Conservation (phyloP, 2,329 filamentous ascomycete species). For the Taxawa tesnikishii region DNA sequence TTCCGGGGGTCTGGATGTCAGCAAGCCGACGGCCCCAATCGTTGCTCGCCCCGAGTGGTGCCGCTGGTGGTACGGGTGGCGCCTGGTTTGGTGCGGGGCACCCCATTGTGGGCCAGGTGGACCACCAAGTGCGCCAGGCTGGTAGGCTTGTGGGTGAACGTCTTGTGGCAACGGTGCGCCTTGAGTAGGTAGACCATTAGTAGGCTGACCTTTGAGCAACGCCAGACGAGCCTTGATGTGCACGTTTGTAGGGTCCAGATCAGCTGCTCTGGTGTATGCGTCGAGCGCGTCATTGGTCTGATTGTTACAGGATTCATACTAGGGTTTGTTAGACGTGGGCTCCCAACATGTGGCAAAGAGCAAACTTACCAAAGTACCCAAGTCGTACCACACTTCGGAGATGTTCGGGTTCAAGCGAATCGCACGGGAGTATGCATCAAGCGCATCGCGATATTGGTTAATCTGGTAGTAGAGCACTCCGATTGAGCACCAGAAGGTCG, state of each 20-base stretch:
- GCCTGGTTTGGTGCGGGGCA: constrained; percentile 49
- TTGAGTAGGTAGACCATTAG: constrained; percentile 57
- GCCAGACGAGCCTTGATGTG: constrained; percentile 94
- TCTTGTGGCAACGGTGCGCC: constrained; percentile 85
- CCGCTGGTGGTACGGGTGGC: constrained; percentile 42
- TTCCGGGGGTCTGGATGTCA: constrained; percentile 53
- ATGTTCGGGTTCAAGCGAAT: constrained; percentile 97
- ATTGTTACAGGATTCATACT: constrained; percentile 99
- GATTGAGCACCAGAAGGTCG: constrained; percentile 99
- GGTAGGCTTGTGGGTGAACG: constrained; percentile 89
- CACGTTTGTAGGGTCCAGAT: constrained; percentile 83
- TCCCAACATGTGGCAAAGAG: constrained; percentile 1
- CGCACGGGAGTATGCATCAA: constrained; percentile 93
- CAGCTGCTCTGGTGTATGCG: constrained; percentile 86
- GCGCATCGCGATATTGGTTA: constrained; percentile 95
- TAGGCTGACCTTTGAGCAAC: constrained; percentile 66
- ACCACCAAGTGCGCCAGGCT: constrained; percentile 61
- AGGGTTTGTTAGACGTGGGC: constrained; percentile 18
- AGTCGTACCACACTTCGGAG: constrained; percentile 97
- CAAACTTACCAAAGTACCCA: constrained; percentile 75
- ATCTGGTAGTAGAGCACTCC: constrained; percentile 99
- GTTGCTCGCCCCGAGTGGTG: constrained; percentile 42
- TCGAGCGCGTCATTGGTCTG: constrained; percentile 94
- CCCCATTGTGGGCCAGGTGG: constrained; percentile 86
- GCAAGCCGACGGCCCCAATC: constrained; percentile 59